Evolutionary conservation across 2,329 filamentous ascomycete genomes (phyloP), one percentile per base, ranked within the genome.

Genomic region (Penicillium sp.): DNA sequence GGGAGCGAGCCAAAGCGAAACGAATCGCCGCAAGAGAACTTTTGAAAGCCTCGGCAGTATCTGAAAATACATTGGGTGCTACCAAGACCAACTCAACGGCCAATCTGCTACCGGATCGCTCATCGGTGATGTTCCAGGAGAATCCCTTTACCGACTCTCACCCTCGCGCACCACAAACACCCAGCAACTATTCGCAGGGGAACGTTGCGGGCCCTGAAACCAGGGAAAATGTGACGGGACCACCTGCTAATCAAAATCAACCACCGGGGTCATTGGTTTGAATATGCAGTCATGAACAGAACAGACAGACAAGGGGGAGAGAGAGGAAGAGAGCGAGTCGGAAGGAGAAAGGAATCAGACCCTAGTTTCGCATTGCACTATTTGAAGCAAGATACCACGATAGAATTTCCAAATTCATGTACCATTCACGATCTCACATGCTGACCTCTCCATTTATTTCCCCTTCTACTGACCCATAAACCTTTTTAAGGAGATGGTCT

Each of bases 11-110:
- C 5, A 60, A 43, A 33, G 16, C 50, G 3, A 40, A 51, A n/a
- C 58, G 58, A 2, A 54, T 60, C n/a, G 56, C 55, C 1, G 48
- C 50, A 2, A 40, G 51, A 34, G 51, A 60, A 19, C 14, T 50
- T 1, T 14, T 49, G 19, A 36, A 34, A 6, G 42, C 52, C 1
- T 40, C 16, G 3, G 31, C 54, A 1, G 16, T 9, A 16, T 28
- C 54, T 6, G 21, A 19, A 11, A 10, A 28, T 18, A 47, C 37
- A 2, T 34, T 45, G 29, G 26, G 19, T n/a, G 3, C 21, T 13
- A 13, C 45, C 0, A 49, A 50, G 23, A 37, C 18, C 11, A 39
- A 14, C 1, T 51, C 51, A 1, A 37, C 51, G 4, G 29, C 48
- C 7, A 40, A 54, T 3, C 18, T 42, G n/a, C 34, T 52, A 11